Evolutionary conservation across 176 grass and related monocot species (phyloP).

Genomic region (Urochloa ruziziensis): DNA sequence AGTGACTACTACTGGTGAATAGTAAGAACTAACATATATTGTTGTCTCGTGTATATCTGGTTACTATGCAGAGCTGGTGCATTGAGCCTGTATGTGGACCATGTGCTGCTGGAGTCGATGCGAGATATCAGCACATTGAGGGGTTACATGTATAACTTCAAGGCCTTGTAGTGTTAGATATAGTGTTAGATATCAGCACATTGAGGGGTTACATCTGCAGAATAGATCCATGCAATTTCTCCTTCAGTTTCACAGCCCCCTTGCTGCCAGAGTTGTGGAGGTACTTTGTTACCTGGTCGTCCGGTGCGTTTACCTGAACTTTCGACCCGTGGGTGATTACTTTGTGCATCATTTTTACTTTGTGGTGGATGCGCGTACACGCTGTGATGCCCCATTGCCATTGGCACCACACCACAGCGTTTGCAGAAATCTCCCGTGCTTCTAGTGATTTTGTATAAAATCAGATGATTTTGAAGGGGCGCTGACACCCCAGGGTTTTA

Average conservation of each 20-base stretch:
- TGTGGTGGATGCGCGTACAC: too few species aligned
- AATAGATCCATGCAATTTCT: neutral
- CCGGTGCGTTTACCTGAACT: neutral
- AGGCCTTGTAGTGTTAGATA: conserved; percentile 48
- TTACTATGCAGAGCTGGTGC: conserved; percentile 59
- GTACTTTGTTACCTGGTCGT: neutral
- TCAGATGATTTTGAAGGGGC: neutral
- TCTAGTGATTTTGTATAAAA: neutral
- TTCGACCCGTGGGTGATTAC: neutral
- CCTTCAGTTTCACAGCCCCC: neutral
- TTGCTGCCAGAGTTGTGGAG: neutral
- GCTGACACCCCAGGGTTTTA: neutral
- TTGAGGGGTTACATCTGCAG: neutral
- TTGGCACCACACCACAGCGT: neutral
- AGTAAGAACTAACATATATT: neutral
- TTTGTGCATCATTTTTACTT: neutral
- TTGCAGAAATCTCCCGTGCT: neutral
- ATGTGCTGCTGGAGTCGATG: conserved; percentile 59
- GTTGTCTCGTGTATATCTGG: neutral
- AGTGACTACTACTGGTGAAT: neutral
- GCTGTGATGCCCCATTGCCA: neutral
- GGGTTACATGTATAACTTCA: conserved; percentile 86
- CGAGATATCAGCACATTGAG: conserved; percentile 72
- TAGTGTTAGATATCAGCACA: too few species aligned
- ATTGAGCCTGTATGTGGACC: conserved; percentile 75